Evolutionary conservation across 140 eudicot species (phyloP).

Genomic region (Erigeron philadelphicus): DNA sequence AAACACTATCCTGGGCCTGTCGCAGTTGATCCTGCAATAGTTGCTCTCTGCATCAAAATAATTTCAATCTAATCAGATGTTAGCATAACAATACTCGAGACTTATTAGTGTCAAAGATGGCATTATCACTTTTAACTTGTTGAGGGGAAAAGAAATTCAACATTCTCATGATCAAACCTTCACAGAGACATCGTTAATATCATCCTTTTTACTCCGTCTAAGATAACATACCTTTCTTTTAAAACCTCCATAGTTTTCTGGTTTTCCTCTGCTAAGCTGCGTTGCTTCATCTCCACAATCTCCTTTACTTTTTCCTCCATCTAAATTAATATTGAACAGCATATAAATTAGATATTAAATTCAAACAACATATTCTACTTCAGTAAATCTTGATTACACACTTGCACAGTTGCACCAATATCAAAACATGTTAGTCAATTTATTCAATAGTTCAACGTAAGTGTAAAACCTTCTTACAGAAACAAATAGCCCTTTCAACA

Average conservation of each 20-base stretch:
- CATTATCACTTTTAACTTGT: background rate
- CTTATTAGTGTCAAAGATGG: background rate
- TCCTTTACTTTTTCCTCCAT: constrained; percentile 99
- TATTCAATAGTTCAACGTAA: background rate
- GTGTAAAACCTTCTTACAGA: background rate
- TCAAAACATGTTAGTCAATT: background rate
- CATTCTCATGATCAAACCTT: background rate
- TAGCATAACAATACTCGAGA: background rate
- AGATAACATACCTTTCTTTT: constrained; percentile 68
- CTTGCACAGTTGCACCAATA: too few relatives aligned
- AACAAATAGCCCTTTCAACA: too few relatives aligned
- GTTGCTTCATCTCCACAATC: constrained; percentile 93
- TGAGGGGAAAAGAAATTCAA: too few relatives aligned
- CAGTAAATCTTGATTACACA: background rate
- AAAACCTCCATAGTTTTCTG: constrained; percentile 82
- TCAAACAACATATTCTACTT: constrained; percentile 11
- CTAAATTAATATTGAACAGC: constrained; percentile 31
- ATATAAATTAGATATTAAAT: constrained; percentile 12
- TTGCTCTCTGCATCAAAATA: constrained; percentile 66
- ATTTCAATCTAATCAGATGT: constrained; percentile 12
- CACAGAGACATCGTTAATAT: background rate
- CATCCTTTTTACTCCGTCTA: background rate
- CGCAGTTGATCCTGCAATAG: constrained; percentile 88
- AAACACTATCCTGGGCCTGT: constrained; percentile 93
- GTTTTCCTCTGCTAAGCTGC: constrained; percentile 95